Conservation (phyloP, 352 stramenopile species). For the Pythium myriotylum region DNA sequence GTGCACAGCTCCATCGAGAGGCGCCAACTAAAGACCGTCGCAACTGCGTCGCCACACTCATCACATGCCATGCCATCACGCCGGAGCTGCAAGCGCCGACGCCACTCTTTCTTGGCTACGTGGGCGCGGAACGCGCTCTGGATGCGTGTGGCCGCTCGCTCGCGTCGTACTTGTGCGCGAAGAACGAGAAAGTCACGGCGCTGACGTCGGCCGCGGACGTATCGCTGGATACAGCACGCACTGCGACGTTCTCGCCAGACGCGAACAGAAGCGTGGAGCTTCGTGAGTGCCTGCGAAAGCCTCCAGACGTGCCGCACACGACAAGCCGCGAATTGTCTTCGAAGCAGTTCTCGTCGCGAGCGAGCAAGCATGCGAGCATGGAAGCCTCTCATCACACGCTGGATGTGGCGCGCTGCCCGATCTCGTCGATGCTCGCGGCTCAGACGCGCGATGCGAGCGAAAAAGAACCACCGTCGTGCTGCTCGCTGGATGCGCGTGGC, state of each 20-base stretch:
- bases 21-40: conserved; percentile 39
- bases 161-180: conserved; percentile 30
- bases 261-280: conserved; percentile 6
- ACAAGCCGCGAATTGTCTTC: neutral
- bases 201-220: conserved; percentile 21
- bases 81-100: conserved; percentile 37
- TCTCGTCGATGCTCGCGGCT: conserved; percentile 18
- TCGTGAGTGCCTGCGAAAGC: conserved; percentile 25
- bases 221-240: conserved; percentile 30
- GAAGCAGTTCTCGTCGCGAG: neutral
- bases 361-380: conserved; percentile 15
- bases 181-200: conserved; percentile 32
- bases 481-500: conserved; percentile 42
- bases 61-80: conserved; percentile 38
- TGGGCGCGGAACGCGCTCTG: conserved; percentile 46
- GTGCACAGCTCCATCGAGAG: conserved; percentile 35
- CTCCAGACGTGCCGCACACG: conserved; percentile 45
- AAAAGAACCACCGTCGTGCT: conserved; percentile 36
- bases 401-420: conserved; percentile 31
- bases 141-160: conserved; percentile 42
- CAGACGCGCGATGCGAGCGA: conserved; percentile 20
- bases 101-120: conserved; percentile 33
- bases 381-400: conserved; percentile 29
- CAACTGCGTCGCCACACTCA: conserved; percentile 43
- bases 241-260: conserved; percentile 25